Conservation (phyloP, 192 early-diverging fungal species). For the Phlyctochytrium planicorne region DNA sequence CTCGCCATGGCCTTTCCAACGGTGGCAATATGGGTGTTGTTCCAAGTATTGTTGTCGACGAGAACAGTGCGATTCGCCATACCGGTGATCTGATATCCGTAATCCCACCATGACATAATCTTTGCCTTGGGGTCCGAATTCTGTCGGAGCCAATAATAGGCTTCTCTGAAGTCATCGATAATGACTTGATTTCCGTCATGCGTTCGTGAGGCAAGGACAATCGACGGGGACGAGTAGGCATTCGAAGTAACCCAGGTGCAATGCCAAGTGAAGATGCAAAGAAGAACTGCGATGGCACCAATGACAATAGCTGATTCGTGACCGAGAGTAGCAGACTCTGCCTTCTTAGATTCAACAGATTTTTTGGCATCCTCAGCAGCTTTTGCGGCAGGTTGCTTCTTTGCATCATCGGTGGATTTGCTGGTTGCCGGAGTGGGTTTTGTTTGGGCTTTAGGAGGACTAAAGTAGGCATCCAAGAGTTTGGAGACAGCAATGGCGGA, state of each 20-base stretch:
- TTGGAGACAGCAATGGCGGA: conserved; percentile 88
- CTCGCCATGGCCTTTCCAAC: conserved; percentile 94
- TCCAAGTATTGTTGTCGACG: conserved; percentile 99
- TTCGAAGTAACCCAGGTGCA: conserved; percentile 98
- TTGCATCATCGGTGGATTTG: conserved; percentile 13
- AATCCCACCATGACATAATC: conserved; percentile 99
- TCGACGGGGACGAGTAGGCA: conserved; percentile 98
- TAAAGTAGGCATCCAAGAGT: conserved; percentile 82
- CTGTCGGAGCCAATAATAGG: conserved; percentile 99
- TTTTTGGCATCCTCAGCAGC: conserved; percentile 11
- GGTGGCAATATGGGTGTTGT: conserved; percentile 99
- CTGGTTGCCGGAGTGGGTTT: conserved; percentile 13
- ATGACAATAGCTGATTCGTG: conserved; percentile 39
- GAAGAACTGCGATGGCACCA: conserved; percentile 64
- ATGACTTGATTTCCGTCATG: conserved; percentile 91
- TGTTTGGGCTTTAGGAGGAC: conserved; percentile 15
- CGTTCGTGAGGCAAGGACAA: conserved; percentile 86
- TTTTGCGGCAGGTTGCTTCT: neutral
- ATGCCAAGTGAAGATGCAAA: conserved; percentile 91
- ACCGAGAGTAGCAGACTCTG: conserved; percentile 16
- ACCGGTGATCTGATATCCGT: conserved; percentile 99
- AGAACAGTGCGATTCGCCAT: conserved; percentile 96
- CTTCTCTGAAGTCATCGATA: conserved; percentile 99
- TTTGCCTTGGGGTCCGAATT: conserved; percentile 92
- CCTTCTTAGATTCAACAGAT: neutral